Conservation (phyloP, 768 basidiomycete species). For the Galerina marginata region DNA sequence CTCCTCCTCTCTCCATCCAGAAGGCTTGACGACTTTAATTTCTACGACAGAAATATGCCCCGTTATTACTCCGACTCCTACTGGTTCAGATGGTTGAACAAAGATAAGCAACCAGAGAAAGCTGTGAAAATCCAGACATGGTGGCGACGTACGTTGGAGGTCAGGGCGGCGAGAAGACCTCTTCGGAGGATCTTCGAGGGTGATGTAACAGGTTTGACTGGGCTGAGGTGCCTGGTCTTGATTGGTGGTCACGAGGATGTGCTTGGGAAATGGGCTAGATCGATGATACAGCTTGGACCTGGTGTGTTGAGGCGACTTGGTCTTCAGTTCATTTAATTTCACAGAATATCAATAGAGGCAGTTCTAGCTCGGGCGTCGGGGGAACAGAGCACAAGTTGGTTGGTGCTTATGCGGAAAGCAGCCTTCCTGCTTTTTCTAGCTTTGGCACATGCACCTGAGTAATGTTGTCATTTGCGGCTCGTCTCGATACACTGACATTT, state of each 20-base stretch:
- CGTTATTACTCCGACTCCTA: too few species aligned
- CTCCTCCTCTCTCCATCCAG: too few species aligned
- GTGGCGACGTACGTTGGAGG: constrained; percentile 63
- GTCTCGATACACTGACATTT: constrained; percentile 40
- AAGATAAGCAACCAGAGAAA: too few species aligned
- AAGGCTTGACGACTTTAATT: too few species aligned
- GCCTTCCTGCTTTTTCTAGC: constrained; percentile 58
- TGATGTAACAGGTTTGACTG: constrained; percentile 58
- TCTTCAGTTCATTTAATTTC: neutral
- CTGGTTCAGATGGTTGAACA: constrained; percentile 50
- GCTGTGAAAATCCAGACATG: constrained; percentile 46
- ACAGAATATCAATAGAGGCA: constrained; percentile 29
- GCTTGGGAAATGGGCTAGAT: constrained; percentile 53
- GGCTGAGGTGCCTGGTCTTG: constrained; percentile 70
- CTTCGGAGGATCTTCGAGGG: constrained; percentile 55
- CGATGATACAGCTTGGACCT: constrained; percentile 36
- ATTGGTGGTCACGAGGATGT: constrained; percentile 56
- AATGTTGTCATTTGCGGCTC: too few species aligned
- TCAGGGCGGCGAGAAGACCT: constrained; percentile 42
- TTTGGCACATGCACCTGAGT: constrained; percentile 51
- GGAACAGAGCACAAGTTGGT: constrained; percentile 53
- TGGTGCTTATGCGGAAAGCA: constrained; percentile 60
- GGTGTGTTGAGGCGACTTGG: constrained; percentile 31
- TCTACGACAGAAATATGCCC: too few species aligned
- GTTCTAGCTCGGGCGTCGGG: constrained; percentile 46